Evolutionary conservation across 768 basidiomycete genomes (phyloP), one percentile per base, ranked within the genome.

Genomic region (Rhodosporidiobolus sp.): DNA sequence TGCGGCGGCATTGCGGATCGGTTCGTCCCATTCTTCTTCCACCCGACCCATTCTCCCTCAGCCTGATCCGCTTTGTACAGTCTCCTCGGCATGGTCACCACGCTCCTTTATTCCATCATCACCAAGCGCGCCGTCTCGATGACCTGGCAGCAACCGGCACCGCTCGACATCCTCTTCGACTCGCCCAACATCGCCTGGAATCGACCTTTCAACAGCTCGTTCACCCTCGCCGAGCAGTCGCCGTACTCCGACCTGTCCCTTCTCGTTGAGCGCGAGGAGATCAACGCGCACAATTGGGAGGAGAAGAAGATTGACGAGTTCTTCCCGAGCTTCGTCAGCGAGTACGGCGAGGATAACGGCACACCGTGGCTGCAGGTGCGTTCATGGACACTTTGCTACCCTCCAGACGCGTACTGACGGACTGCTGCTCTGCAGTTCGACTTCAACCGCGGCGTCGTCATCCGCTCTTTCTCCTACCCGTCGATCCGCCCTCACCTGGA

Each of bases 1-100:
- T 73, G 72, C 53, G 72, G 72, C 10, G 72, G 72, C 0, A 35
- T 68, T 17, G 72, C 72, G 0, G 72, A 73, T 32, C 49, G 72
- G 72, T 73, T 3, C 61, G 49, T 20, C 30, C 16, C 30, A 19
- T 52, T 4, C 49, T 6, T 17, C 50, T 26, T 17, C 35, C 24
- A 17, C n/a, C 20, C 2, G 28, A 34, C 38, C 32, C 12, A 17
- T 35, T 11, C 17, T 52, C 20, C 12, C 48, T 11, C 11, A 59
- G 1, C 38, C 35, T 58, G 12, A 43, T 9, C 24, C 19, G 6
- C 20, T 20, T 43, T 19, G 34, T 10, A 19, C 30, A 72, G 67
- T 2, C 22, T 64, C 22, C 58, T 69, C 11, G 63, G 72, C 22
- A 57, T 64, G 58, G 59, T 54, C 34, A 38, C 58, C 9, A 56